Conservation (phyloP, 78 protist species). For the Creolimax fragrantissima region DNA sequence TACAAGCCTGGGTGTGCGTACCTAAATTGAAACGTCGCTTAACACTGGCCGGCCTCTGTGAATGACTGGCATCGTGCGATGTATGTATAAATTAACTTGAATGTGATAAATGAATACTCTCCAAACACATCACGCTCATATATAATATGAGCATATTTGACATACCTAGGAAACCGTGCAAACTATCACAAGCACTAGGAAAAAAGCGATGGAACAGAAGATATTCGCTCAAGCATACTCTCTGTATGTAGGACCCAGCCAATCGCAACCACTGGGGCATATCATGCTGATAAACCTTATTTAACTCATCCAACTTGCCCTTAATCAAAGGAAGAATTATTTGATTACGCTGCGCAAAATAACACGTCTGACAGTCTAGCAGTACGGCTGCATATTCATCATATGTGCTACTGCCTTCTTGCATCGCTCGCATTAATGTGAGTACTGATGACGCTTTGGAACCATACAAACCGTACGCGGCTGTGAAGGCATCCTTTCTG, state of each 20-base stretch:
- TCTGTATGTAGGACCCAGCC: not conserved
- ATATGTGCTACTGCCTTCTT: not conserved
- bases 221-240: not conserved
- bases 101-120: too few relatives aligned
- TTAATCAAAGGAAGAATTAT: not conserved
- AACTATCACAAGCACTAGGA: not conserved
- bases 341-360: not conserved
- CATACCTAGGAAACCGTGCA: not conserved
- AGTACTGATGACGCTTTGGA: not conserved
- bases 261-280: not conserved
- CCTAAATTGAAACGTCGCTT: too few relatives aligned
- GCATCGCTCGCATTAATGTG: not conserved
- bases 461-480: not conserved
- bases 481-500: not conserved
- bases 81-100: too few relatives aligned
- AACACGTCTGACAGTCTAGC: not conserved
- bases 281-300: not conserved
- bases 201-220: constrained; percentile 13
- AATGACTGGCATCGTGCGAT: too few relatives aligned
- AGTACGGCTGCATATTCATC: not conserved
- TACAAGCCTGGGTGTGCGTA: too few relatives aligned
- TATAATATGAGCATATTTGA: too few relatives aligned
- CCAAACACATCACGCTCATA: too few relatives aligned
- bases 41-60: too few relatives aligned
- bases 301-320: not conserved